Evolutionary conservation across 1,139 yeast species (phyloP).

Genomic region (Geotrichum europaeum): DNA sequence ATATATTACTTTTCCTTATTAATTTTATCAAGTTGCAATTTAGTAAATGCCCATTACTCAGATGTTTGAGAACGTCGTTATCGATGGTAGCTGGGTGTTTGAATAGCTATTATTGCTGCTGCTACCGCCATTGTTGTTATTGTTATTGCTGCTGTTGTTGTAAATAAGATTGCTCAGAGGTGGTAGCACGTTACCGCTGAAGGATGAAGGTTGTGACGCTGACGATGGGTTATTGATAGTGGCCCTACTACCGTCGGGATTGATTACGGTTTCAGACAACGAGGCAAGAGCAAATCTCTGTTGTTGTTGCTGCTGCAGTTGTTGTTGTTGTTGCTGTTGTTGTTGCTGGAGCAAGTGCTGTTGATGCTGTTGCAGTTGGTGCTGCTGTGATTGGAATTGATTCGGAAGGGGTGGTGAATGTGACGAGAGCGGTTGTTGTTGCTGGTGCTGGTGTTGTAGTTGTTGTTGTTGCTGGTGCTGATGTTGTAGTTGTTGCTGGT

Average conservation of each 20-base stretch:
- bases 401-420: not conserved
- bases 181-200: not conserved
- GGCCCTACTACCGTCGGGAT: not conserved
- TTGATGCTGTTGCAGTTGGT: conserved; percentile 6
- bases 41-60: not conserved
- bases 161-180: not conserved
- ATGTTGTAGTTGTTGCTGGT: not conserved
- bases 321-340: not conserved
- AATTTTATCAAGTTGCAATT: not conserved
- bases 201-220: not conserved
- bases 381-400: not conserved
- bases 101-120: not conserved
- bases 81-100: not conserved
- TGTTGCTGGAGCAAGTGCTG: conserved; percentile 3
- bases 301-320: conserved; percentile 12
- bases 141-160: not conserved
- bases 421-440: conserved; percentile 7
- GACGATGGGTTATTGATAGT: not conserved
- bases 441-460: conserved; percentile 4
- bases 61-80: not conserved
- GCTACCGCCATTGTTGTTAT: not conserved
- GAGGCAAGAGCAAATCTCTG: not conserved
- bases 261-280: not conserved
- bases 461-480: not conserved
- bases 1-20: not conserved